phyloP scores from a whole-genome alignment of 306 rosid genomes.

The Vachellia collinsii region DNA sequence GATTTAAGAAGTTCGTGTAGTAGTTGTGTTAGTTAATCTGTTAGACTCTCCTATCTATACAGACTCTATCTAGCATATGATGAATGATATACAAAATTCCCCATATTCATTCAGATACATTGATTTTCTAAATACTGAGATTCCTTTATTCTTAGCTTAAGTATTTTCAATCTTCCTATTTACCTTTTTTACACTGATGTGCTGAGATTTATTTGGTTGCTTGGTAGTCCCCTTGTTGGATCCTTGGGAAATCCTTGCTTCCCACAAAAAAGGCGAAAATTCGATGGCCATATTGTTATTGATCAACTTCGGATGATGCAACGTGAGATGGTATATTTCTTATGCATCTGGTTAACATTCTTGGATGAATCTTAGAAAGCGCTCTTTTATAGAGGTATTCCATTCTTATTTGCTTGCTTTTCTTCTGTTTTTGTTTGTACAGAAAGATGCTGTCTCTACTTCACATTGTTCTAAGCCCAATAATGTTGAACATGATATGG shows the following conservation, averaged over 20 bases:
- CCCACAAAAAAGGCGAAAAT: constrained; percentile 60
- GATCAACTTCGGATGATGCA: constrained; percentile 59
- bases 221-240: constrained; percentile 74
- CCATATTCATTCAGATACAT: not conserved
- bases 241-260: constrained; percentile 54
- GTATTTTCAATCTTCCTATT: constrained; percentile 19
- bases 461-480: constrained; percentile 61
- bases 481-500: constrained; percentile 59
- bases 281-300: constrained; percentile 67
- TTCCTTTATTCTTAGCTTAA: not conserved
- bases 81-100: not conserved
- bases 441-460: constrained; percentile 60
- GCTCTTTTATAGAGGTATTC: not conserved
- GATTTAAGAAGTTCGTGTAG: not conserved
- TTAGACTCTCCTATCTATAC: not conserved
- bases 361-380: not conserved
- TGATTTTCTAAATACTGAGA: not conserved
- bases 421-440: constrained; percentile 30
- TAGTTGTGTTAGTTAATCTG: not conserved
- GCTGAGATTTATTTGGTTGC: constrained; percentile 30
- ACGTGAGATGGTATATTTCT: constrained; percentile 64
- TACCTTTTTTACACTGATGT: not conserved
- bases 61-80: not conserved
- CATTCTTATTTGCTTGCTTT: constrained; percentile 31
- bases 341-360: constrained; percentile 26